phyloP scores from a whole-genome alignment of 2,329 filamentous ascomycete genomes.

The Pyrenophora tritici-repentis region DNA sequence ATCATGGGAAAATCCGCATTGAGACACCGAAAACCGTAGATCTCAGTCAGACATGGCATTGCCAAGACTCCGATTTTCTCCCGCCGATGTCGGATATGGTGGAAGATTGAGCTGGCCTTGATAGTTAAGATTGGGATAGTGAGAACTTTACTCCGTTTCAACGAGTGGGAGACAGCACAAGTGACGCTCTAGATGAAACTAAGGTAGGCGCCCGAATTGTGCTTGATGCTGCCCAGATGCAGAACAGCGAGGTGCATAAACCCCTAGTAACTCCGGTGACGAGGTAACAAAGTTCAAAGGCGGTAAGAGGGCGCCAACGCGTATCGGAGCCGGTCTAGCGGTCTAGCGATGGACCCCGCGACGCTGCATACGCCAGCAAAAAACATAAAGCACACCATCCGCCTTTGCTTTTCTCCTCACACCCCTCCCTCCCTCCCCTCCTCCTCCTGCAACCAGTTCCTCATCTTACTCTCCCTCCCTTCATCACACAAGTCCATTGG shows the following conservation, averaged over 20 bases:
- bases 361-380: conserved; percentile 24
- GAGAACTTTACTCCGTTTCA: no score
- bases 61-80: background rate
- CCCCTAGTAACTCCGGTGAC: no score
- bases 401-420: conserved; percentile 14
- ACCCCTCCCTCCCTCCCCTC: conserved; percentile 10
- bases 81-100: conserved; percentile 1
- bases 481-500: conserved; percentile 17
- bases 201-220: background rate
- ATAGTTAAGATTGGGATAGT: no score
- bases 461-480: conserved; percentile 12
- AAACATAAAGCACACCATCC: conserved; percentile 47
- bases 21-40: background rate
- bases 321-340: conserved; percentile 1
- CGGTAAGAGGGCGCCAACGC: conserved; percentile 7
- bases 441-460: background rate
- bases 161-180: no score
- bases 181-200: no score
- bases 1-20: background rate
- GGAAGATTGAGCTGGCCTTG: background rate
- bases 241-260: background rate
- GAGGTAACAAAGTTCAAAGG: background rate
- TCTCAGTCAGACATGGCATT: background rate
- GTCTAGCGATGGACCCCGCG: conserved; percentile 7
- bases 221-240: conserved; percentile 3